phyloP scores from a whole-genome alignment of 768 basidiomycete species.

The Tulasnella sp. region DNA sequence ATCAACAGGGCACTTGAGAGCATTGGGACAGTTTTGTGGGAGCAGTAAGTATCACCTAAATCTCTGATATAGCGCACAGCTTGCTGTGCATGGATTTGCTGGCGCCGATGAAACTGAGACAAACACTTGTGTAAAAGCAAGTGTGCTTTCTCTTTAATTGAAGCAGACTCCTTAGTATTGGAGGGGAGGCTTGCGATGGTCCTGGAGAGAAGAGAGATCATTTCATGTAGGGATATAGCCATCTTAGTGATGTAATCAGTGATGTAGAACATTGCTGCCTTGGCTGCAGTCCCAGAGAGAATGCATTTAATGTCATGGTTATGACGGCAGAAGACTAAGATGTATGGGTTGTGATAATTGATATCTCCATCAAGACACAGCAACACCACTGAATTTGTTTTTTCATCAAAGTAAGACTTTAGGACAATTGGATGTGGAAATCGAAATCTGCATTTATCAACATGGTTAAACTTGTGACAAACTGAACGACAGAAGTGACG shows the following conservation, averaged over 20 bases:
- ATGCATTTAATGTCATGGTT: slow-evolving; percentile 44
- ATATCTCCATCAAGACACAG: slow-evolving; percentile 42
- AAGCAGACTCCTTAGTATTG: neutral
- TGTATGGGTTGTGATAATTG: slow-evolving; percentile 45
- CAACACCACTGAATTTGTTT: slow-evolving; percentile 44
- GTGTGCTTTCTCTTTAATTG: slow-evolving; percentile 31
- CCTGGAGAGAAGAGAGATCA: slow-evolving; percentile 41
- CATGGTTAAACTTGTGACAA: slow-evolving; percentile 45
- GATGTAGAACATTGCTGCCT: slow-evolving; percentile 48
- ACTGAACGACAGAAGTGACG: slow-evolving; percentile 38
- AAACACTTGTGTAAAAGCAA: slow-evolving; percentile 45
- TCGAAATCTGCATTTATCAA: slow-evolving; percentile 42
- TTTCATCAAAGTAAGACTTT: slow-evolving; percentile 43
- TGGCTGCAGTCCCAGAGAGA: slow-evolving; percentile 44
- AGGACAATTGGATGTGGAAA: too few relatives aligned
- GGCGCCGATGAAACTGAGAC: slow-evolving; percentile 42
- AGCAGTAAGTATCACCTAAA: slow-evolving; percentile 39
- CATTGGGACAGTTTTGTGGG: slow-evolving; percentile 44
- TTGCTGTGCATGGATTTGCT: slow-evolving; percentile 47
- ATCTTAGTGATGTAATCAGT: slow-evolving; percentile 47
- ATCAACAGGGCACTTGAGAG: neutral
- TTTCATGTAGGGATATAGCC: slow-evolving; percentile 42
- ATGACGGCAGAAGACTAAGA: slow-evolving; percentile 45
- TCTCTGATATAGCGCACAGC: slow-evolving; percentile 44
- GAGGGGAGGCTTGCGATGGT: slow-evolving; percentile 38